Percentiles rank a stretch among this genome's conserved stretches.
Conservation (phyloP, 371 early-diverging fungal species). For the Chytridiales sp. region DNA sequence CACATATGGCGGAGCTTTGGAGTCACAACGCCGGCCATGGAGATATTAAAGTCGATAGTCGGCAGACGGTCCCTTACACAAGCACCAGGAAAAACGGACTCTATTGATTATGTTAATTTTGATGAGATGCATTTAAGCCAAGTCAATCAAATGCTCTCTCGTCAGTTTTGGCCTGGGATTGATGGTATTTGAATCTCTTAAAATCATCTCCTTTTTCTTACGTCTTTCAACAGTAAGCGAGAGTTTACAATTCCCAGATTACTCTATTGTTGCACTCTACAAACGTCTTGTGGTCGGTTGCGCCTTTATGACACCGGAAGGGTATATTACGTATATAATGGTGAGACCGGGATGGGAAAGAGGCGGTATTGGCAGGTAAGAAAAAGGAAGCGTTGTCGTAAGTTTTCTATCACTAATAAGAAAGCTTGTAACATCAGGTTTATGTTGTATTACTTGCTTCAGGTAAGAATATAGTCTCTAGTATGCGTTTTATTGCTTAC, state of each 20-base stretch:
- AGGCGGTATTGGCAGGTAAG: slow-evolving; percentile 65
- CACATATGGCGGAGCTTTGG: slow-evolving; percentile 71
- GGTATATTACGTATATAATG: slow-evolving; percentile 87
- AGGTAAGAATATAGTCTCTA: slow-evolving; percentile 44
- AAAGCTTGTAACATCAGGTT: slow-evolving; percentile 46
- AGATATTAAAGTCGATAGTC: slow-evolving; percentile 49
- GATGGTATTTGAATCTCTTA: slow-evolving; percentile 58
- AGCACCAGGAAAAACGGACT: slow-evolving; percentile 10
- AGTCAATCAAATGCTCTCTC: slow-evolving; percentile 73
- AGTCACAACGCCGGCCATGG: slow-evolving; percentile 49
- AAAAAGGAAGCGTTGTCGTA: slow-evolving; percentile 22
- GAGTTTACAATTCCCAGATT: slow-evolving; percentile 81
- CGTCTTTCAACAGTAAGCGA: slow-evolving; percentile 66
- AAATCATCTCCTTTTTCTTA: slow-evolving; percentile 5
- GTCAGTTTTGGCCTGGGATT: slow-evolving; percentile 92
- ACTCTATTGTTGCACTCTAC: slow-evolving; percentile 82
- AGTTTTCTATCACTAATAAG: not conserved
- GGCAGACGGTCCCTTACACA: not conserved
- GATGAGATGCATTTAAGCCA: slow-evolving; percentile 68
- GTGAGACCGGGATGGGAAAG: slow-evolving; percentile 85
- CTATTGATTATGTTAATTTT: slow-evolving; percentile 84
- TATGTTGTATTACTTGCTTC: slow-evolving; percentile 83
- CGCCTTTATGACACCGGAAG: slow-evolving; percentile 92
- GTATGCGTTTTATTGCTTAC: slow-evolving; percentile 1
- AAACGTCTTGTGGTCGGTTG: slow-evolving; percentile 77